These are phyloP conservation scores for Neonectria punicea DNA, from an alignment of 2,329 filamentous ascomycete species.

Conservation along the genomic window DNA sequence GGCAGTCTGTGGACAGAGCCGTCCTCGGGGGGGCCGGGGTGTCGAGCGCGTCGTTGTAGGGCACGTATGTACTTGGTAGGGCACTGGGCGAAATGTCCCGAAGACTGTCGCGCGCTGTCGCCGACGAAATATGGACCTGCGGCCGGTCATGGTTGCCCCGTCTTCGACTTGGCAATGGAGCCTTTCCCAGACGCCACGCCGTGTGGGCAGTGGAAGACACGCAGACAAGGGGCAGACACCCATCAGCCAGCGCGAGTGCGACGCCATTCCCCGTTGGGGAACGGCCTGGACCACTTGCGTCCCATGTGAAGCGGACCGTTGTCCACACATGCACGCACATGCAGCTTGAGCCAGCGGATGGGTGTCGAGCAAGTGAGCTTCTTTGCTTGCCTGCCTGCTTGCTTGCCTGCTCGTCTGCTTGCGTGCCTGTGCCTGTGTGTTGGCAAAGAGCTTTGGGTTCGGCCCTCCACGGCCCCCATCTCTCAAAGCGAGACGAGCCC, in stretches of 20 bases:
- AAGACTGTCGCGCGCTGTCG: conserved; percentile 25
- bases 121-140: conserved; percentile 23
- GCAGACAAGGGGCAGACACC: conserved; percentile 14
- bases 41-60: conserved; percentile 23
- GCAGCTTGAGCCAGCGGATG: conserved; percentile 35
- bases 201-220: conserved; percentile 22
- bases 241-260: conserved; percentile 8
- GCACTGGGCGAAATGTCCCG: conserved; percentile 37
- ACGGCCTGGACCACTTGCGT: conserved; percentile 28
- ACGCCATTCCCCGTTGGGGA: conserved; percentile 25
- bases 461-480: conserved; percentile 1
- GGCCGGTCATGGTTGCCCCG: conserved; percentile 14
- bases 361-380: conserved; percentile 24
- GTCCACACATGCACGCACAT: conserved; percentile 33
- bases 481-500: not conserved
- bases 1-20: conserved; percentile 44
- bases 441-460: conserved; percentile 16
- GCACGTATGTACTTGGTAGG: conserved; percentile 8
- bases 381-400: conserved; percentile 9
- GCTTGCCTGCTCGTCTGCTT: conserved; percentile 12
- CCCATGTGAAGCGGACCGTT: conserved; percentile 40
- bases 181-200: conserved; percentile 20
- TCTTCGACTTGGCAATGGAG: not conserved
- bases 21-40: conserved; percentile 33
- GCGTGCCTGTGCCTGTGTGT: conserved; percentile 6